A percentile compares a stretch with the other conserved stretches of the same genome.
Evolutionary conservation across 2,329 filamentous ascomycete species (phyloP).

Genomic region (Pseudogymnoascus sp.): DNA sequence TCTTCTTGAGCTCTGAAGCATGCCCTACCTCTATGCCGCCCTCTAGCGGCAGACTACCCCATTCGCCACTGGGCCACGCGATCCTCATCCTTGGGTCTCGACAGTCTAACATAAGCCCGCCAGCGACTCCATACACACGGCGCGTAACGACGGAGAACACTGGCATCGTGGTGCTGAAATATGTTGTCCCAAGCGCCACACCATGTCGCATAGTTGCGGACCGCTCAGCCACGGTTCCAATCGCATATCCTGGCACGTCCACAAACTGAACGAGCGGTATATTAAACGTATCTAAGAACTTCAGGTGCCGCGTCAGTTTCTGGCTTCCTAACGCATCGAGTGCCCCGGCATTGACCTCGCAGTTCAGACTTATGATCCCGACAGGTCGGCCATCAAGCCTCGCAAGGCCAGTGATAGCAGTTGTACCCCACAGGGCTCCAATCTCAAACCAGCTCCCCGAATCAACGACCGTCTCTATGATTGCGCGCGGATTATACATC

Average conservation of each 20-base stretch:
- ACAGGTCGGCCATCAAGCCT: slow-evolving; percentile 49
- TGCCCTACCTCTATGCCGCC: slow-evolving; percentile 60
- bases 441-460: slow-evolving; percentile 55
- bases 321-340: slow-evolving; percentile 54
- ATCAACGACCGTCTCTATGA: slow-evolving; percentile 53
- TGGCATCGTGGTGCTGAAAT: slow-evolving; percentile 55
- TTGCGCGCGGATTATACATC: slow-evolving; percentile 52
- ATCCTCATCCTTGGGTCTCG: slow-evolving; percentile 54
- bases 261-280: slow-evolving; percentile 57
- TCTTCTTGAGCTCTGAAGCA: slow-evolving; percentile 50
- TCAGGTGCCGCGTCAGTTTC: slow-evolving; percentile 53
- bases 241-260: slow-evolving; percentile 56
- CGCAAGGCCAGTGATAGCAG: slow-evolving; percentile 54
- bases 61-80: slow-evolving; percentile 57
- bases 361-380: slow-evolving; percentile 53
- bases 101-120: slow-evolving; percentile 56
- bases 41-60: slow-evolving; percentile 55
- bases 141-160: slow-evolving; percentile 57
- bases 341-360: slow-evolving; percentile 54
- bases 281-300: slow-evolving; percentile 60
- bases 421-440: slow-evolving; percentile 54
- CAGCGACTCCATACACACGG: slow-evolving; percentile 56
- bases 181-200: slow-evolving; percentile 52
- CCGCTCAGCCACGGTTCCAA: slow-evolving; percentile 56
- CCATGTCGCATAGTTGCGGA: slow-evolving; percentile 60